phyloP scores from a whole-genome alignment of 2,329 filamentous ascomycete species.

The Penicillium expansum region DNA sequence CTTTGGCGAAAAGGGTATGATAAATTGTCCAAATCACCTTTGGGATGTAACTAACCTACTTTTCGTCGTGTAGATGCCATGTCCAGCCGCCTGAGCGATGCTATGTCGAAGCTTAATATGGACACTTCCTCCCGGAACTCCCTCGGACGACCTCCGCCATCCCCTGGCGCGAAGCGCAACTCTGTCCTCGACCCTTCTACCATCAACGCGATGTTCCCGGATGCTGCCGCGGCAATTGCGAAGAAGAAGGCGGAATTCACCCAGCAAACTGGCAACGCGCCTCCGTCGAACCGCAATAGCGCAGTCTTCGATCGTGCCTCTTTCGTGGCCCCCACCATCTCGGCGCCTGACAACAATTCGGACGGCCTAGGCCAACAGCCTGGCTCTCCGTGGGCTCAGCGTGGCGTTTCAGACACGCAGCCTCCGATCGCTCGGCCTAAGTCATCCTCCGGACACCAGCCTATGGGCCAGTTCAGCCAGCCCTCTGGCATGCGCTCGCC shows the following conservation, averaged over 20 bases:
- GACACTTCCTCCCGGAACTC: conserved; percentile 79
- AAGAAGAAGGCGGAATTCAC: conserved; percentile 98
- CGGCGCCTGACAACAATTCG: conserved; percentile 61
- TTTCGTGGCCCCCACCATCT: conserved; percentile 71
- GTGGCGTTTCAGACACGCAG: conserved; percentile 49
- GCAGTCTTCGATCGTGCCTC: conserved; percentile 71
- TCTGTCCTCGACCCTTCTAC: conserved; percentile 90
- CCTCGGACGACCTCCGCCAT: conserved; percentile 73
- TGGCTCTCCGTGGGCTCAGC: conserved; percentile 75
- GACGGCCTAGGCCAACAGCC: conserved; percentile 63
- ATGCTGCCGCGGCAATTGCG: conserved; percentile 96
- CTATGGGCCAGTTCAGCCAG: conserved; percentile 94
- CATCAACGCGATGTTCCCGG: conserved; percentile 98
- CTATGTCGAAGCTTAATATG: conserved; percentile 91
- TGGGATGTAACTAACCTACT: conserved; percentile 9
- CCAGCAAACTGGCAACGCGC: conserved; percentile 86
- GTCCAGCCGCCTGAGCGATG: conserved; percentile 92
- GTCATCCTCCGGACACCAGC: conserved; percentile 69
- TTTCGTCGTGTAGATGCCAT: conserved; percentile 69
- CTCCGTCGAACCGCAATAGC: conserved; percentile 91
- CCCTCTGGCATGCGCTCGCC: conserved; percentile 78
- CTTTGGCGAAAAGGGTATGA: conserved; percentile 84
- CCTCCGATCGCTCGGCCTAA: conserved; percentile 65
- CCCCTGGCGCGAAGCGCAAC: conserved; percentile 79
- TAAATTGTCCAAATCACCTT: background rate